Evolutionary conservation across 495 filamentous ascomycete species (phyloP).

Genomic region (Hypoxylon fuscum): DNA sequence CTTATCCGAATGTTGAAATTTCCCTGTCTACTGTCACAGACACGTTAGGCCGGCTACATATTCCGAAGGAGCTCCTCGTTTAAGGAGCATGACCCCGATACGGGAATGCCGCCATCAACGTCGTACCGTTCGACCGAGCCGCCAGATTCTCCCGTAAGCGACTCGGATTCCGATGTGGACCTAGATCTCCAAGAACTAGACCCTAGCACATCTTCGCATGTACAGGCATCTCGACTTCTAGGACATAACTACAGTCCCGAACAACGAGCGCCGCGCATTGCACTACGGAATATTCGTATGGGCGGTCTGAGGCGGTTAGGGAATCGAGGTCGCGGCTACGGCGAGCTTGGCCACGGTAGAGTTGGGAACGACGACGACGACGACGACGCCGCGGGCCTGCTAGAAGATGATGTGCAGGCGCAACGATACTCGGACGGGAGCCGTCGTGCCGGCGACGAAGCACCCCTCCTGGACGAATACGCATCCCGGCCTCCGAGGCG

Average conservation of each 20-base stretch:
- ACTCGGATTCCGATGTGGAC: conserved; percentile 74
- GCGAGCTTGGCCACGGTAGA: conserved; percentile 65
- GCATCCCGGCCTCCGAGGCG: conserved; percentile 42
- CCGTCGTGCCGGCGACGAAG: conserved; percentile 67
- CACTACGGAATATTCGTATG: conserved; percentile 74
- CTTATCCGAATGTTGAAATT: conserved; percentile 12
- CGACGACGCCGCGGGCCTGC: conserved; percentile 65
- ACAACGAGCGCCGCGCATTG: conserved; percentile 68
- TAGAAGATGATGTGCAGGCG: conserved; percentile 60
- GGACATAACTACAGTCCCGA: conserved; percentile 53
- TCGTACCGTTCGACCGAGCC: conserved; percentile 58
- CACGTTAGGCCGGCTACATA: not conserved
- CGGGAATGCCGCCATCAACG: conserved; percentile 63
- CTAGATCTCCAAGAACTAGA: conserved; percentile 79
- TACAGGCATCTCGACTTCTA: conserved; percentile 48
- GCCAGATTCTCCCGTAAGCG: conserved; percentile 61
- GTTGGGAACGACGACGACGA: conserved; percentile 65
- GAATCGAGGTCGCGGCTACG: conserved; percentile 63
- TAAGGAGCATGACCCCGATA: conserved; percentile 49
- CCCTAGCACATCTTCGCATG: conserved; percentile 56
- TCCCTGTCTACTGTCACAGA: not conserved
- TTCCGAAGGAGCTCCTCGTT: conserved; percentile 28
- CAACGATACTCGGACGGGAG: conserved; percentile 63
- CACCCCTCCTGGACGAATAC: conserved; percentile 65
- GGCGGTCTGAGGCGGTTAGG: conserved; percentile 59